Base-by-base conservation (phyloP, 768 basidiomycete genomes). In the Hericium coralloides region DNA sequence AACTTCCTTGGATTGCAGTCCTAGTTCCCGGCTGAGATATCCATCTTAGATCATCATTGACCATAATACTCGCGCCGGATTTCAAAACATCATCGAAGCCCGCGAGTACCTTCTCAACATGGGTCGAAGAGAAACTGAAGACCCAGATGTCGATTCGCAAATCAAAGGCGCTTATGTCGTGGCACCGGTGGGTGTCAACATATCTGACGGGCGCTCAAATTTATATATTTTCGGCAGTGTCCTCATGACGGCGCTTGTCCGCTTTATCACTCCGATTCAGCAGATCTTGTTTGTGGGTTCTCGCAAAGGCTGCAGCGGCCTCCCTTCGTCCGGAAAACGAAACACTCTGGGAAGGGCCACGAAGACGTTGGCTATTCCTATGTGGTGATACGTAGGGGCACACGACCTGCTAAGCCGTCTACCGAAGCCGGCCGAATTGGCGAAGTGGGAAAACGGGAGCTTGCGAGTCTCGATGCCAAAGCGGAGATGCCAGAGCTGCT, bases 311-410 rank as follows among this genome's bases (percentile, higher is more conserved):
- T 95, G 43, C 91, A 95, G 66, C 81, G 91, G 22, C 94, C 95
- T 10, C 72, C 77, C 10, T 97, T 97, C 70, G 77, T 94, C 39
- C 85, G 92, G 26, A 78, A 75, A 58, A 98, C 94, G 18, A 98
- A 97, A 68, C 92, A 95, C 68, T 85, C 88, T 22, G 81, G 79
- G 23, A 70, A 80, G 36, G 93, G 92, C 2, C 89, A 95, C 60
- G 93, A 95, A 69, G 89, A 95, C 62, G 79, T 84, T 38, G 83
- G 81, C 37, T 98, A 94, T 68, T 91, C 92, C 17, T 99, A 99
- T 67, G 80, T 97, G 50, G 89, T 93, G 31, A 79, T 99, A 55
- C 84, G 84, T 36, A 79, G 92, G 52, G 95, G 95, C 2, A 60
- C 73, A 26, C 77, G 95, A 57, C 93, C 93, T 59, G 17, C 62